phyloP scores from a whole-genome alignment of 352 stramenopile genomes.

The Albugo laibachii region DNA sequence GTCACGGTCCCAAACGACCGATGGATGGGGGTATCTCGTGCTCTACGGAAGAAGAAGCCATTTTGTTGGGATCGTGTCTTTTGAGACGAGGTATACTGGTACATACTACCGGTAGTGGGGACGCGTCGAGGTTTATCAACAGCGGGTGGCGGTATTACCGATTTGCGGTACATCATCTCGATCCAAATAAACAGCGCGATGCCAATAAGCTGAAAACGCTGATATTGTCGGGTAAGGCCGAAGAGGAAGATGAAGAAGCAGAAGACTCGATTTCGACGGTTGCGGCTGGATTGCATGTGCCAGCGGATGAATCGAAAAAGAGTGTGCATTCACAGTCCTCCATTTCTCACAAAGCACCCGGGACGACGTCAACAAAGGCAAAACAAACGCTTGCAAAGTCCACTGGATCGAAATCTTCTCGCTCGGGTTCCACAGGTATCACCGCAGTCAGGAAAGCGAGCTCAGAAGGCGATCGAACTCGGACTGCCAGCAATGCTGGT shows the following conservation, averaged over 20 bases:
- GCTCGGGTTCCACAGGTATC: constrained; percentile 3
- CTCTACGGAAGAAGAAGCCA: constrained; percentile 61
- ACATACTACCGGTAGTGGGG: constrained; percentile 38
- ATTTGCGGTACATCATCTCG: constrained; percentile 64
- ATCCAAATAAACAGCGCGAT: constrained; percentile 24
- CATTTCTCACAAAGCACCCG: constrained; percentile 4
- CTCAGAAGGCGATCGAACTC: too few species aligned
- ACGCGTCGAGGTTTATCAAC: constrained; percentile 31
- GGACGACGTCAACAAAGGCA: constrained; percentile 21
- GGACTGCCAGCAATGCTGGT: constrained; percentile 6
- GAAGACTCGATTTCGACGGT: constrained; percentile 17
- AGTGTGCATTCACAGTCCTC: constrained; percentile 19
- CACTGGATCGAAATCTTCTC: neutral
- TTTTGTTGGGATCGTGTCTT: constrained; percentile 47
- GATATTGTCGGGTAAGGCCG: constrained; percentile 47
- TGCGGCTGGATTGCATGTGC: neutral
- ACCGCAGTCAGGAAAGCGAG: neutral
- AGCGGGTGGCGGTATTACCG: constrained; percentile 79
- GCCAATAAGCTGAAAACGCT: constrained; percentile 28
- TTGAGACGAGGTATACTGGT: constrained; percentile 48
- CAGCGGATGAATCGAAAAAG: too few species aligned
- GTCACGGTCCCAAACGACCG: constrained; percentile 60
- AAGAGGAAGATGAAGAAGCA: constrained; percentile 44
- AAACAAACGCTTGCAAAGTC: constrained; percentile 2
- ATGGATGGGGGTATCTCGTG: constrained; percentile 74